Base-by-base conservation (phyloP, 2,329 filamentous ascomycete species). In the Aspergillus fischeri region DNA sequence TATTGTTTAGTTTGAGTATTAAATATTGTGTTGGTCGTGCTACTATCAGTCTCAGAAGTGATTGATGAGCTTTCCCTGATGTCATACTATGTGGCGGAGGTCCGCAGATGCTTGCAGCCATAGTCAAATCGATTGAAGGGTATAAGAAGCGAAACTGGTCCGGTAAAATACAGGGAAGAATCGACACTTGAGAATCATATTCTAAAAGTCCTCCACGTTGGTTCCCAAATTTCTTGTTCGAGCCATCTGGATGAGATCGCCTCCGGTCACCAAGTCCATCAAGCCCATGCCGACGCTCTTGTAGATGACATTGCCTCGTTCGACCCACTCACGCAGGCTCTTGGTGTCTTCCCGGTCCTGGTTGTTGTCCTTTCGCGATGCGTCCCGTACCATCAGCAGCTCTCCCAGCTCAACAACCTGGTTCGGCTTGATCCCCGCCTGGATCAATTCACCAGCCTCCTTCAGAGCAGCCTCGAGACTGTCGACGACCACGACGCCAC, bases 331-430 rank as follows among this genome's bases (percentile, higher is more conserved):
- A 44, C 76, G 75, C 61, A 88, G 61, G 10, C 70, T 73, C 60
- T 76, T 72, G 54, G 75, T 73, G 9, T 73, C 68, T 21, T 75
- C 69, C 28, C 74, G 65, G 24, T 70, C 70, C 61, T 69, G 63
- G 62, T 74, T 67, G 4, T 67, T 62, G 14, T 68, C 61, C 24
- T 27, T 47, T 42, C 65, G 68, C 2, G 79, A 79, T 53, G 83
- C 81, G 49, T 80, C 73, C 68, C 82, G 83, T 65, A 87, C 73
- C 83, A 87, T 87, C 59, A 87, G 74, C 50, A 97, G 77, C 70
- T 97, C 92, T 3, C 92, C 93, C 1, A 97, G 77, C 72, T 97
- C 93, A 0, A 96, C 90, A 3, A 97, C 82, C 65, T 95, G 88
- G 49, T 86, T 82, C 0, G 90, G 86, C 24, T 80, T 80, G 28